Evolutionary conservation across 1,139 yeast species (phyloP), one percentile per base, ranked within the genome.

Genomic region (Suhomyces terraborum): DNA sequence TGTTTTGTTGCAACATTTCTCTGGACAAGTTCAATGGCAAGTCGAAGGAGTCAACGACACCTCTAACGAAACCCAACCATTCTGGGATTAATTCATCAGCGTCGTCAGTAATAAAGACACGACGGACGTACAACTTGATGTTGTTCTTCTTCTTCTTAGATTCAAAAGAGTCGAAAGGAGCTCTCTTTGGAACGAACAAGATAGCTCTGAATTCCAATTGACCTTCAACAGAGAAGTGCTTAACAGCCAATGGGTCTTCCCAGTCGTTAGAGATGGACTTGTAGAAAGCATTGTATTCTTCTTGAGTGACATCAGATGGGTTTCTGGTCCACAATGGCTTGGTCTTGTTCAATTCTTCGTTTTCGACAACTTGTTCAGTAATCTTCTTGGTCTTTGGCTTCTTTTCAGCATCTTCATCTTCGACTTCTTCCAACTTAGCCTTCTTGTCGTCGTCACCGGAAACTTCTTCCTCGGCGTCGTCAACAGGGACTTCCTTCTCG

Each of bases 141-240:
- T 91, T 93, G 79, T 80, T 84, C 86, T 91, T 93, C 96, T 93
- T 94, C 95, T 91, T 93, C 84, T 93, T 94, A 43, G 80, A 69
- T 80, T 94, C 98, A 65, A 94, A 94, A 67, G 95, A 80, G 68
- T 94, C 98, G 66, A 93, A 88, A 72, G 99, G 98, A 61, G 99
- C 98, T 79, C 98, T 89, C 81, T 88, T 89, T 73, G 99, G 99
- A 73, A 94, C 82, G 67, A 88, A 94, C 62, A 94, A 80, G 65
- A 94, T 93, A 52, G 98, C 98, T 79, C 87, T 89, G 83, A 94
- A 94, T 78, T 94, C 99, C 64, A 94, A 84, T 79, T 94, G 98
- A 82, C 99, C 99, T 79, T 94, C 99, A 67, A 94, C 99, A 42
- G 97, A 88, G 79, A 94, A 94, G 78, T 94, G 99, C 83, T 94